A percentile compares a stretch with the other conserved stretches of the same genome.
phyloP scores from a whole-genome alignment of 352 stramenopile genomes.

The Phytophthora sojae region DNA sequence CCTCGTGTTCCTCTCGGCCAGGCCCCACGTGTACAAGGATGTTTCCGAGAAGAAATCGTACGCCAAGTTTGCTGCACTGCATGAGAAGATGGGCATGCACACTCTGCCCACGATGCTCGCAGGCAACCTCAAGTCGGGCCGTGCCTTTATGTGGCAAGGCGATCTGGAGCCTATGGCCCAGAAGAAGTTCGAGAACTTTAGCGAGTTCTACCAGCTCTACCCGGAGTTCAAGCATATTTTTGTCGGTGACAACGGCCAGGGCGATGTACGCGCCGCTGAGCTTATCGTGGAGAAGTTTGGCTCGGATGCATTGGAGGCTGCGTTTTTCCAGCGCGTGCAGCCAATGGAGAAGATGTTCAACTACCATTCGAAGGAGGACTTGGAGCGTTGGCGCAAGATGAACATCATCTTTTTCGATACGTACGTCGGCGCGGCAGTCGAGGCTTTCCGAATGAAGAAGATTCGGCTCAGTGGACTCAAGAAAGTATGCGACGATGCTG shows the following conservation, averaged over 20 bases:
- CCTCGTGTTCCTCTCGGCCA: conserved; percentile 98
- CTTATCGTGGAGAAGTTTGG: conserved; percentile 87
- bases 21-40: conserved; percentile 99
- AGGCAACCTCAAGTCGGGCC: conserved; percentile 94
- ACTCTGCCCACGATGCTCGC: conserved; percentile 95
- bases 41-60: conserved; percentile 98
- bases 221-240: conserved; percentile 99
- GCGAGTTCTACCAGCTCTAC: conserved; percentile 97
- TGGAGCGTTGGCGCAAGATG: conserved; percentile 83
- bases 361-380: conserved; percentile 75
- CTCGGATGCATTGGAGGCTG: conserved; percentile 68
- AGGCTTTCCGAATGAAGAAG: conserved; percentile 79
- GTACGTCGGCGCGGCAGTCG: conserved; percentile 86
- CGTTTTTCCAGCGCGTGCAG: conserved; percentile 93
- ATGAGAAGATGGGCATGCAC: conserved; percentile 94
- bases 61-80: conserved; percentile 95
- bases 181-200: conserved; percentile 97
- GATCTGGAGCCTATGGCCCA: conserved; percentile 96
- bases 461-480: conserved; percentile 70
- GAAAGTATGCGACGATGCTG: conserved; percentile 70
- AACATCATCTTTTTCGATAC: conserved; percentile 94
- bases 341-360: conserved; percentile 87
- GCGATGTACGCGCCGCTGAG: conserved; percentile 92
- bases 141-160: conserved; percentile 95
- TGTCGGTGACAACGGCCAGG: conserved; percentile 98